Evolutionary conservation across 495 filamentous ascomycete species (phyloP).

Genomic region (Mycothermus thermophilus): DNA sequence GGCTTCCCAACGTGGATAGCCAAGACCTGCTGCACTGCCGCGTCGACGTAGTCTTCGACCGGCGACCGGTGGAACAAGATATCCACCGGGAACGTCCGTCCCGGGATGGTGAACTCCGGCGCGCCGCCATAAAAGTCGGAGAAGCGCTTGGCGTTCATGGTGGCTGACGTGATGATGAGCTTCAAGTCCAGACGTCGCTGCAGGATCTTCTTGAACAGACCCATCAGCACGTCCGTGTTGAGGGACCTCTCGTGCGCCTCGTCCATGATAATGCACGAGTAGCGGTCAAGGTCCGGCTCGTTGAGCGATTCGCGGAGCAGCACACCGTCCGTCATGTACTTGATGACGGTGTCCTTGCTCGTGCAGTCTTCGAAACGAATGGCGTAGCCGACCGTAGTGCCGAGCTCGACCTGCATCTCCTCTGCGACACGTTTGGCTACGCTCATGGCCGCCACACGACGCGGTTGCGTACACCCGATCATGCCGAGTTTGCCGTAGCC

Average conservation of each 20-base stretch:
- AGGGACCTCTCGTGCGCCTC: conserved; percentile 95
- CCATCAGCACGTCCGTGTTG: conserved; percentile 96
- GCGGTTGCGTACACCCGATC: conserved; percentile 91
- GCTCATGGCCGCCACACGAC: conserved; percentile 95
- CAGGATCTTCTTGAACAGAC: conserved; percentile 91
- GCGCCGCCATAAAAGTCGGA: conserved; percentile 96
- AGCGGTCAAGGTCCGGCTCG: conserved; percentile 85
- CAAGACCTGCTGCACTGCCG: conserved; percentile 89
- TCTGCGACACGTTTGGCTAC: conserved; percentile 97
- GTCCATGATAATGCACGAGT: conserved; percentile 99
- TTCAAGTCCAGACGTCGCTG: conserved; percentile 83
- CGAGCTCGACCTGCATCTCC: conserved; percentile 96
- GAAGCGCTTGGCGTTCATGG: conserved; percentile 96
- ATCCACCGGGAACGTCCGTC: conserved; percentile 94
- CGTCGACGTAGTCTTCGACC: conserved; percentile 95
- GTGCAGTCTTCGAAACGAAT: conserved; percentile 99
- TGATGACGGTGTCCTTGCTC: conserved; percentile 84
- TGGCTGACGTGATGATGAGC: conserved; percentile 94
- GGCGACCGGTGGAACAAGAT: conserved; percentile 90
- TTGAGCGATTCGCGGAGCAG: conserved; percentile 84
- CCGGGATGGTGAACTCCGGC: conserved; percentile 93
- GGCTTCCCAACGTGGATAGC: conserved; percentile 95
- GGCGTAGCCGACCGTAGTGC: conserved; percentile 82
- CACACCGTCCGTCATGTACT: conserved; percentile 99
- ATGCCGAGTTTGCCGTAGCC: conserved; percentile 76